Conservation (phyloP, 352 stramenopile species). For the Pythium graminicola region DNA sequence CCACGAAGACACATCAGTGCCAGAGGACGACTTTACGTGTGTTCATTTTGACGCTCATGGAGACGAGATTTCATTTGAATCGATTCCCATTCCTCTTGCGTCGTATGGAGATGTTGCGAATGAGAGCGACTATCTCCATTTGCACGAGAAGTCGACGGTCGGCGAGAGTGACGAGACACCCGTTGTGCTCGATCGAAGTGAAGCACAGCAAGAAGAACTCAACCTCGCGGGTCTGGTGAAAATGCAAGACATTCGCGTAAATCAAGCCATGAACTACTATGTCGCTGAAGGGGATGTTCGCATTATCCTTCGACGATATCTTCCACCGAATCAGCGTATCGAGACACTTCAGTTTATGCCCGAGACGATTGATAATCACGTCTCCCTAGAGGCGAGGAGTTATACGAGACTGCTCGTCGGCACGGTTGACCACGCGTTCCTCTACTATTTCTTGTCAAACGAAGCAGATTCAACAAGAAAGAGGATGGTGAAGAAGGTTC, state of each 20-base stretch:
- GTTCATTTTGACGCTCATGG: slow-evolving; percentile 32
- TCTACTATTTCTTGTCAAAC: slow-evolving; percentile 79
- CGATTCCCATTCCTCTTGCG: slow-evolving; percentile 48
- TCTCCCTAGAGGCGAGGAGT: slow-evolving; percentile 64
- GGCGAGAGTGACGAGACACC: slow-evolving; percentile 53
- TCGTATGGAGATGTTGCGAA: slow-evolving; percentile 46
- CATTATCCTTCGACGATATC: slow-evolving; percentile 63
- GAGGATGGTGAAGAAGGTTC: slow-evolving; percentile 73
- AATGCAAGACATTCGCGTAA: slow-evolving; percentile 73
- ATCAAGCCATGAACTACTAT: slow-evolving; percentile 73
- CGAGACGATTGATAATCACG: slow-evolving; percentile 75
- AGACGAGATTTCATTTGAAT: slow-evolving; percentile 43
- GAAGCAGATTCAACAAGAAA: slow-evolving; percentile 65
- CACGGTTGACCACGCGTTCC: slow-evolving; percentile 56
- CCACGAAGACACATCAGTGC: slow-evolving; percentile 1
- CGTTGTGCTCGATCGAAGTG: slow-evolving; percentile 58
- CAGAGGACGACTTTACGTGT: slow-evolving; percentile 42
- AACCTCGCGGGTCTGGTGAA: slow-evolving; percentile 66
- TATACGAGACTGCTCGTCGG: slow-evolving; percentile 70
- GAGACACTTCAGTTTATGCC: slow-evolving; percentile 63
- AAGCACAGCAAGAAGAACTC: slow-evolving; percentile 67
- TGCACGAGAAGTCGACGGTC: slow-evolving; percentile 46
- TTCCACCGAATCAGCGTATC: slow-evolving; percentile 72
- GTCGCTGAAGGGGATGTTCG: slow-evolving; percentile 53
- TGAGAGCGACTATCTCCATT: slow-evolving; percentile 32